Evolutionary conservation across 2,329 filamentous ascomycete species (phyloP).

Genomic region (Diaporthe velutina): DNA sequence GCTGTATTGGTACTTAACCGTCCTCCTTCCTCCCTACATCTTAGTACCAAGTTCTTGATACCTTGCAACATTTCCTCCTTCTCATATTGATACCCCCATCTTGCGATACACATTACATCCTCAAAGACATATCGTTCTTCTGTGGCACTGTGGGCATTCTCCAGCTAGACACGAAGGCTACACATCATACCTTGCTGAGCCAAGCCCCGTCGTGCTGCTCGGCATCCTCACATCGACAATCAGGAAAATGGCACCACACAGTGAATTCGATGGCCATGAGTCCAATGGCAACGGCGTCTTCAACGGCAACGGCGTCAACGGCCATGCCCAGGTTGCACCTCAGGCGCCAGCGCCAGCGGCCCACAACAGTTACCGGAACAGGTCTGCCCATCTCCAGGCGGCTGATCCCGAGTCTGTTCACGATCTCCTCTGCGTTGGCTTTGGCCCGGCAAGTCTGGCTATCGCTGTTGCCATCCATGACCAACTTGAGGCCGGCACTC

Average conservation of each 20-base stretch:
- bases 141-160: background rate
- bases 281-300: conserved; percentile 35
- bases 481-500: conserved; percentile 67
- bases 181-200: conserved; percentile 9
- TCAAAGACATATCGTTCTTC: background rate
- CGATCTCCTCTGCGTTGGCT: conserved; percentile 91
- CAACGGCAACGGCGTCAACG: conserved; percentile 29
- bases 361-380: conserved; percentile 47
- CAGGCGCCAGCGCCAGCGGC: conserved; percentile 30
- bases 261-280: conserved; percentile 38
- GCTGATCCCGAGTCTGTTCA: conserved; percentile 74
- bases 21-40: conserved; percentile 29
- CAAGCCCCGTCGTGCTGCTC: background rate
- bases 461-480: conserved; percentile 93
- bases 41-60: conserved; percentile 4
- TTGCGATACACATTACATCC: background rate
- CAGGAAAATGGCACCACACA: conserved; percentile 38
- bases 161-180: background rate
- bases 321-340: conserved; percentile 25
- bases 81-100: conserved; percentile 15
- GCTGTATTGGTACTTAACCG: conserved; percentile 38
- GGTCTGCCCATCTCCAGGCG: conserved; percentile 48
- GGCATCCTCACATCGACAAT: background rate
- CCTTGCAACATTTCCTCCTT: conserved; percentile 8
- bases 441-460: conserved; percentile 90